phyloP scores from a whole-genome alignment of 768 basidiomycete species.

The Candolleomyces aberdarensis region DNA sequence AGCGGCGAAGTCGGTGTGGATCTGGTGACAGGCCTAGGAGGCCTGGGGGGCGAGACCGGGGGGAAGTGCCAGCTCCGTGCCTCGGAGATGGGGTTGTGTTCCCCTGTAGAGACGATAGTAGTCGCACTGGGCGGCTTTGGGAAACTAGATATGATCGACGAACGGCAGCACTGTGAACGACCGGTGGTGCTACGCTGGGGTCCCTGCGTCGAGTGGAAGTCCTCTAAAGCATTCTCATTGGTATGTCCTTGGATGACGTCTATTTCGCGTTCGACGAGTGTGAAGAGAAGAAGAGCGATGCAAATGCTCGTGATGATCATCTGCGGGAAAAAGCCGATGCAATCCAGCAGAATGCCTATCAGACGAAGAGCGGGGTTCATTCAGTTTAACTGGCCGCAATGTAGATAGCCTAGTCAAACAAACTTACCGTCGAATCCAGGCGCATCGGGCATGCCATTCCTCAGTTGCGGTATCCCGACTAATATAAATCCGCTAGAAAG shows the following conservation, averaged over 20 bases:
- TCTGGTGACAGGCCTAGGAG: too few relatives aligned
- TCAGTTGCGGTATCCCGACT: slow-evolving; percentile 45
- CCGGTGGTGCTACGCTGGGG: background rate
- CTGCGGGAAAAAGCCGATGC: slow-evolving; percentile 58
- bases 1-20: too few relatives aligned
- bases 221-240: slow-evolving; percentile 7
- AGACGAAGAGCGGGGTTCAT: background rate
- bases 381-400: slow-evolving; percentile 1
- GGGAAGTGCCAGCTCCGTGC: background rate
- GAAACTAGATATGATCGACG: slow-evolving; percentile 14
- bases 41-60: too few relatives aligned
- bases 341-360: slow-evolving; percentile 42
- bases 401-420: background rate
- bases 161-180: background rate
- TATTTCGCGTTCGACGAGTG: slow-evolving; percentile 40
- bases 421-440: slow-evolving; percentile 45
- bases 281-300: slow-evolving; percentile 38
- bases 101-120: background rate
- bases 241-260: slow-evolving; percentile 18
- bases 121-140: background rate
- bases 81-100: background rate
- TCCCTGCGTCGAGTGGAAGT: slow-evolving; percentile 13
- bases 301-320: slow-evolving; percentile 46
- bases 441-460: slow-evolving; percentile 56
- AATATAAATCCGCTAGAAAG: slow-evolving; percentile 39